Evolutionary conservation across 2,329 filamentous ascomycete species (phyloP), one percentile per base, ranked within the genome.

Genomic region (Pseudogymnoascus sp.): DNA sequence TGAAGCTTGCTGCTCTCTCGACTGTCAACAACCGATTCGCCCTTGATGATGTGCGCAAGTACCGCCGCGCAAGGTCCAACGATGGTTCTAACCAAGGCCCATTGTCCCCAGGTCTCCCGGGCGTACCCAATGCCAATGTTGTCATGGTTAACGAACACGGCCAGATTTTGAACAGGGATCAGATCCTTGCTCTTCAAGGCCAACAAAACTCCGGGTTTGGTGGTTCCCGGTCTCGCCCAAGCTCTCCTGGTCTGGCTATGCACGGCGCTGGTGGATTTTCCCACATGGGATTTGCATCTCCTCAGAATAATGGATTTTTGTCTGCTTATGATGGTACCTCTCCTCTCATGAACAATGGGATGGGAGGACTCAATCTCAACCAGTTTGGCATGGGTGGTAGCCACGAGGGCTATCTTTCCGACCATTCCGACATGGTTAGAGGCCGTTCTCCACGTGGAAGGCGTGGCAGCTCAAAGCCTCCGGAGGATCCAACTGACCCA

Each of bases 21-120:
- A 99, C 94, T 2, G 94, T 99, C 58, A 99, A 97, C 79, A 99
- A 97, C 74, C 89, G 94, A 41, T 96, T 99, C 70, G 92, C 94
- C 60, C 81, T 99, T 63, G 94, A 99, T 70, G 94, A 99, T 73
- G 93, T 95, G 64, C 90, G 92, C 71, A 97, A 97, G 77, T 97
- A 94, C 75, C 90, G 94, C 66, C 89, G 93, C 63, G 86, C 92
- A 66, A 86, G 92, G 63, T 97, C 94, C 58, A 92, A 92, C 68
- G 93, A 97, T 70, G 88, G 87, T 24, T 70, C 70, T 69, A 77
- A 76, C 47, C 86, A 88, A 69, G 78, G 76, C 63, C 82, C 86
- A 24, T 74, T 92, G 64, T 87, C 88, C 36, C 85, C 87, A 44
- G 86, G 86, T 59, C 76, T 87, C 62, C 83, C 84, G 60, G 83